Evolutionary conservation across 2,329 filamentous ascomycete species (phyloP), one percentile per base, ranked within the genome.

Genomic region (Gliomastix tumulicola): DNA sequence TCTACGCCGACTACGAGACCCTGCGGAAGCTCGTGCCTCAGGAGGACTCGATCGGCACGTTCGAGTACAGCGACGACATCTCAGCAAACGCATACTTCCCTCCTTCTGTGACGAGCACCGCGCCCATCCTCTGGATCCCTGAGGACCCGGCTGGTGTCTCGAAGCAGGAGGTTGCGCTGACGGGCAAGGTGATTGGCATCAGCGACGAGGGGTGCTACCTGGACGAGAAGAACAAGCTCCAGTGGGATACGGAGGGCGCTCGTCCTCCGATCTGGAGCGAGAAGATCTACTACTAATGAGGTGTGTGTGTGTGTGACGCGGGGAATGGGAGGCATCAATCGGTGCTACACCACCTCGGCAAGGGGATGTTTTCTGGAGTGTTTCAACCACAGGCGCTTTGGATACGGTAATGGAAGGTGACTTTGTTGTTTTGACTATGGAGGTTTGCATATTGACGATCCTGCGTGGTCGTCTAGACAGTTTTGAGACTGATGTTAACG

Each of bases 121-220:
- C 75, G 0, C 82, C 82, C 4, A 63, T 79, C 7, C 66, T 92
- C 21, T 92, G 86, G 86, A 79, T 92, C 20, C 85, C 86, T 2
- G 70, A 74, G 36, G 86, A 92, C 52, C 65, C 70, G 2, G 71
- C 75, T 19, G 82, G 84, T 18, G 73, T 90, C 25, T 83, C 76
- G 40, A 66, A 65, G 47, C 83, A 89, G 52, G 86, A 89, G 57
- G 70, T 88, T 39, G 65, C 68, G 28, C 75, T 86, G 45, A 82
- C 79, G 1, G 67, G 69, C 46, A 74, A 74, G 44, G 72, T 84
- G 18, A 80, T 86, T 30, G 70, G 74, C 5, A 85, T 86, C 46
- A 82, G 79, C 0, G 85, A 92, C 48, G 77, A 84, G 41, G 84
- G 81, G 6, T 81, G 82, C 12, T 74, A 64, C 42, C 56, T 92